Base-by-base conservation (phyloP, 208 protist species). In the Zelonia costaricensis region DNA sequence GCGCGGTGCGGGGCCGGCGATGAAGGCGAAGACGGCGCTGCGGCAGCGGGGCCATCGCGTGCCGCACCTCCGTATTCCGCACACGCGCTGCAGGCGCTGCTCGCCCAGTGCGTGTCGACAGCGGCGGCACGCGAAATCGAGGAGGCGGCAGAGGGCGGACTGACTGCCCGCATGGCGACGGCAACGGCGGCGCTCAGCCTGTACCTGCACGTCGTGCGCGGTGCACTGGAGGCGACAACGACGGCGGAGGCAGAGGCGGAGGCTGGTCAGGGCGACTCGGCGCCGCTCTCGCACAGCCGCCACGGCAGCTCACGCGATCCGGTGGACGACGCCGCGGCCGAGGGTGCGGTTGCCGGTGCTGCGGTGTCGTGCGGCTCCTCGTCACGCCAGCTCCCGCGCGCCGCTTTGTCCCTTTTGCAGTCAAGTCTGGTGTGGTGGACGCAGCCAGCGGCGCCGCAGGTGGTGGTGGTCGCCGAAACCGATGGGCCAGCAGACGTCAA, bases 201-300 rank as follows among this genome's bases (percentile, higher is more conserved):
- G 7, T 76, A 69, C 53, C 38, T 80, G 60, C 62, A 68, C 45
- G 74, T 64, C 4, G 38, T 68, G 30, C 51, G 46, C 18, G 67
- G 61, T 2, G 27, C 58, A 15, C 22, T 65, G 23, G 45, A 43
- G 22, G 57, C 36, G 47, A 8, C 25, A n/a, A 39, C 3, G 27
- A n/a, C 18, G 23, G 20, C 57, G 45, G n/a, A n/a, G n/a, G n/a
- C n/a, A n/a, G 33, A 38, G 10, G 33, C 8, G 33, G 33, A 38
- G 33, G n/a, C n/a, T n/a, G n/a, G n/a, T n/a, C n/a, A n/a, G n/a
- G n/a, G n/a, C n/a, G n/a, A n/a, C n/a, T n/a, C n/a, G n/a, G n/a
- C n/a, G n/a, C n/a, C n/a, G n/a, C n/a, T n/a, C n/a, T n/a, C n/a
- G n/a, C n/a, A n/a, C n/a, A n/a, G n/a, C n/a, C n/a, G n/a, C n/a